Evolutionary conservation across 2,329 filamentous ascomycete genomes (phyloP).

Genomic region (Fusarium buharicum): DNA sequence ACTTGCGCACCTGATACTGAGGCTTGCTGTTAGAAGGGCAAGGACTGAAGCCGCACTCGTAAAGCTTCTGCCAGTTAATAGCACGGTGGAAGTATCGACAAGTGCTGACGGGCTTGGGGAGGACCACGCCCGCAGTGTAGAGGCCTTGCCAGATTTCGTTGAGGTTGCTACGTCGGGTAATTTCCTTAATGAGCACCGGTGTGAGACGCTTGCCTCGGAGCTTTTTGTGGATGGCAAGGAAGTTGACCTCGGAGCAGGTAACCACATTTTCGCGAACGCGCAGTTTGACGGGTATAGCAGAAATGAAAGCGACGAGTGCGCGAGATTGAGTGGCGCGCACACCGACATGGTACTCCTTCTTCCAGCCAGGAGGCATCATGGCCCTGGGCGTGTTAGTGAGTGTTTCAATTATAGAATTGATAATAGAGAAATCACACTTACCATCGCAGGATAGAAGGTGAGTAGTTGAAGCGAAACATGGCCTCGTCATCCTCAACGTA

Average conservation of each 20-base stretch:
- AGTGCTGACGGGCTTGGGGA: slow-evolving; percentile 91
- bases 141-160: slow-evolving; percentile 92
- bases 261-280: slow-evolving; percentile 81
- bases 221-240: slow-evolving; percentile 98
- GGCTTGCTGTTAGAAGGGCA: slow-evolving; percentile 86
- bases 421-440: slow-evolving; percentile 52
- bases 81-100: slow-evolving; percentile 96
- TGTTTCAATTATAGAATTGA: background rate
- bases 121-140: slow-evolving; percentile 90
- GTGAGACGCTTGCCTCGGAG: slow-evolving; percentile 91
- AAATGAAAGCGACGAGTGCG: slow-evolving; percentile 95
- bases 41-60: slow-evolving; percentile 93
- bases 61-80: slow-evolving; percentile 95
- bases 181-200: slow-evolving; percentile 96
- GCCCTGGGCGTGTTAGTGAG: slow-evolving; percentile 68
- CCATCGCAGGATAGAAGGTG: slow-evolving; percentile 88
- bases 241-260: slow-evolving; percentile 93
- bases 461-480: slow-evolving; percentile 98
- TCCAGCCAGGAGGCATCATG: slow-evolving; percentile 93
- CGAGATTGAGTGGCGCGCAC: slow-evolving; percentile 84
- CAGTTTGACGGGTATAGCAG: slow-evolving; percentile 86
- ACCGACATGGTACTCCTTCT: slow-evolving; percentile 92
- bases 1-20: slow-evolving; percentile 85
- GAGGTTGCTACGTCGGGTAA: slow-evolving; percentile 90
- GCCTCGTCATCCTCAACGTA: slow-evolving; percentile 98